Conservation (phyloP, 1,284 basidiomycete genomes). For the Cryptococcus deneoformans region DNA sequence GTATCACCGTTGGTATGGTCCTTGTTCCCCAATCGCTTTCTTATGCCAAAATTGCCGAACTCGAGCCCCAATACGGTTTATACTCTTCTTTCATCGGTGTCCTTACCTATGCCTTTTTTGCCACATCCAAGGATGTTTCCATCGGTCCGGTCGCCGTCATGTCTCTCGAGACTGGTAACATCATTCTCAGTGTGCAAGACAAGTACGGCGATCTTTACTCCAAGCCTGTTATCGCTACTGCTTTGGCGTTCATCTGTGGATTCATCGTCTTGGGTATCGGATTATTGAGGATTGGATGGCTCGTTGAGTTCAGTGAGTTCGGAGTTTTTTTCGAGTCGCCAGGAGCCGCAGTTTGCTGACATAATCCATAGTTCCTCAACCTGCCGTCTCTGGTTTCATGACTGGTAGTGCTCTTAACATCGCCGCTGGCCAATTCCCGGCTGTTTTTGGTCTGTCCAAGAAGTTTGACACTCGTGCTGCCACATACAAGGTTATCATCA, state of each 20-base stretch:
- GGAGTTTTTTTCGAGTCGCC: conserved; percentile 47
- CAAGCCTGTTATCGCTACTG: conserved; percentile 74
- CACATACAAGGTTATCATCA: conserved; percentile 90
- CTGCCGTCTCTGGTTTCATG: conserved; percentile 85
- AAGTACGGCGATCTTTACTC: conserved; percentile 55
- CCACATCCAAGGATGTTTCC: conserved; percentile 92
- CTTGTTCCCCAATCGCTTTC: conserved; percentile 73
- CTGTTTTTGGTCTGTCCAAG: conserved; percentile 72
- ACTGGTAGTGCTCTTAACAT: conserved; percentile 85
- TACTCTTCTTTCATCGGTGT: conserved; percentile 93
- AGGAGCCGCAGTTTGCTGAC: not conserved
- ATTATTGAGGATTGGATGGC: conserved; percentile 86
- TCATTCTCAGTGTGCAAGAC: conserved; percentile 65
- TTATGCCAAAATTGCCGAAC: conserved; percentile 72
- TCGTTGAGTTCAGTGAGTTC: conserved; percentile 84
- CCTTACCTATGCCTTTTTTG: conserved; percentile 48
- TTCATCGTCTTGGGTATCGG: conserved; percentile 93
- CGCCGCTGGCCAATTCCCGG: conserved; percentile 77
- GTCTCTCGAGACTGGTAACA: conserved; percentile 79
- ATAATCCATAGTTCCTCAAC: conserved; percentile 48
- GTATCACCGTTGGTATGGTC: conserved; percentile 87
- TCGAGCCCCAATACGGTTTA: conserved; percentile 84
- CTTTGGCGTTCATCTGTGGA: conserved; percentile 83
- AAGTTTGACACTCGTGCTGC: conserved; percentile 76
- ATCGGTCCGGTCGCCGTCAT: conserved; percentile 98